A percentile compares a stretch with the other conserved stretches of the same genome.
These are phyloP conservation scores for Litsea cubeba DNA, from an alignment of 164 flowering plant species.

Conservation along the genomic window DNA sequence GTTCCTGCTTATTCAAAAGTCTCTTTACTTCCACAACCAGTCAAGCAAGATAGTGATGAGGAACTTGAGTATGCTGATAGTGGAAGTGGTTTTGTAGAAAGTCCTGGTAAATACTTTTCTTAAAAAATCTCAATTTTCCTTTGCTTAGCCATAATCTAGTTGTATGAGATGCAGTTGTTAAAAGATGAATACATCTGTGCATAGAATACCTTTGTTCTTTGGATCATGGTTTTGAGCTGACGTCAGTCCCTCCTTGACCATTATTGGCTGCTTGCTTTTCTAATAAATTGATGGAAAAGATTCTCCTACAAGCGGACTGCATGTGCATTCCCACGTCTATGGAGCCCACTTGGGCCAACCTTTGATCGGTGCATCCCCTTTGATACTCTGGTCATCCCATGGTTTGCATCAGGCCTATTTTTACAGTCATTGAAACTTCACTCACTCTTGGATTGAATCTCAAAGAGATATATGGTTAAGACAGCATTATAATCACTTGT, in stretches of 20 bases:
- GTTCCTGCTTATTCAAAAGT: constrained; percentile 94
- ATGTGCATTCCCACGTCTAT: no score
- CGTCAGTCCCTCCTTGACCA: neutral
- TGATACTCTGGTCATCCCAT: no score
- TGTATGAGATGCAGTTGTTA: neutral
- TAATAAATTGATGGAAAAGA: neutral
- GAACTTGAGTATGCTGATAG: constrained; percentile 96
- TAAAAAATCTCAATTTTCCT: neutral
- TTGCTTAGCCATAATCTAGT: constrained; percentile 5
- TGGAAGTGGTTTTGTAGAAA: constrained; percentile 43
- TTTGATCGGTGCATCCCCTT: no score
- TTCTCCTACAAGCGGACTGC: neutral
- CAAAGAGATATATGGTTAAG: no score
- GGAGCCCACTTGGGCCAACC: no score
- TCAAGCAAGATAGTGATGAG: constrained; percentile 85
- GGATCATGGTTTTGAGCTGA: neutral
- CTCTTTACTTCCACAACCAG: constrained; percentile 77
- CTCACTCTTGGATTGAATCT: no score
- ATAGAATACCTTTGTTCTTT: neutral
- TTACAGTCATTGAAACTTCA: no score
- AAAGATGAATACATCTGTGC: neutral
- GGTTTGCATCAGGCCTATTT: no score
- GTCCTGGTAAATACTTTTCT: constrained; percentile 35
- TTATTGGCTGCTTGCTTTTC: neutral
- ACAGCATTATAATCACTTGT: no score